Evolutionary conservation across 495 filamentous ascomycete genomes (phyloP).

Genomic region (Xylaria scruposa): DNA sequence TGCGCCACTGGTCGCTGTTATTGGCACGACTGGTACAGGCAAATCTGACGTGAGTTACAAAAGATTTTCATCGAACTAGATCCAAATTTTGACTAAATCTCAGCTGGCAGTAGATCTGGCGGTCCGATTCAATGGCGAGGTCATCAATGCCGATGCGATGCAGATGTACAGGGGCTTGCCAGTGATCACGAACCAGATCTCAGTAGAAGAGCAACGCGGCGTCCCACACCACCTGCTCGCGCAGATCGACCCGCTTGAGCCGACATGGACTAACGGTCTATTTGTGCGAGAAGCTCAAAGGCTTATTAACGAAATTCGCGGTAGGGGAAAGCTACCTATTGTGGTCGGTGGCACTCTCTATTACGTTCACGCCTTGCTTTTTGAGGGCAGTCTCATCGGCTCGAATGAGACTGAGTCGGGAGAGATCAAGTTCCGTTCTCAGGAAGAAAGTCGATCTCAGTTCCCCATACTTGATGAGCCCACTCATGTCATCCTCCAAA

Average conservation of each 20-base stretch:
- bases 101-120: constrained; percentile 94
- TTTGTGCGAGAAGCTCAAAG: constrained; percentile 73
- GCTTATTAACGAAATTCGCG: constrained; percentile 78
- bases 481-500: constrained; percentile 71
- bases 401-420: constrained; percentile 10
- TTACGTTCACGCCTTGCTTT: constrained; percentile 87
- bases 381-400: constrained; percentile 67
- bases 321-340: constrained; percentile 80
- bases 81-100: constrained; percentile 17
- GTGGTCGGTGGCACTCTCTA: constrained; percentile 95
- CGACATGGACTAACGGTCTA: constrained; percentile 78
- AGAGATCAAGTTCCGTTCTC: constrained; percentile 22
- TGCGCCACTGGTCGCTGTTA: constrained; percentile 77
- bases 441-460: constrained; percentile 49
- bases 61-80: neutral
- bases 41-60: constrained; percentile 84
- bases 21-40: constrained; percentile 94
- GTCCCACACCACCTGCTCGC: constrained; percentile 91
- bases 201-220: constrained; percentile 73
- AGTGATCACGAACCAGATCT: constrained; percentile 94
- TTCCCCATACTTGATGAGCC: constrained; percentile 76
- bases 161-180: constrained; percentile 94
- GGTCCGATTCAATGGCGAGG: constrained; percentile 82
- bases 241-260: constrained; percentile 72
- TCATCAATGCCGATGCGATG: constrained; percentile 99